Conservation (phyloP, 75 land plant genomes). For the Adiantum capillusveneris region DNA sequence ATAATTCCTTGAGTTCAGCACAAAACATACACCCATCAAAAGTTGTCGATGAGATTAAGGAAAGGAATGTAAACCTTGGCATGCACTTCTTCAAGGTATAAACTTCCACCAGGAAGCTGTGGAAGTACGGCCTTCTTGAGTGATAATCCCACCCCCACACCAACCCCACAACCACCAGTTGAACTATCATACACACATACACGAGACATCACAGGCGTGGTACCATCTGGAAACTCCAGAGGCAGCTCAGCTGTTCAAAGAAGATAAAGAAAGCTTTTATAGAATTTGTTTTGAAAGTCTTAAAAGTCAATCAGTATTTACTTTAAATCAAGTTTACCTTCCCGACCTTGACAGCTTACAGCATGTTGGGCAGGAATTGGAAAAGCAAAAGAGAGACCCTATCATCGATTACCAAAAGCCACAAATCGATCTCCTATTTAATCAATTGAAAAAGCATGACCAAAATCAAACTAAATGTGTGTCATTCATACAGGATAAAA, state of each 20-base stretch:
- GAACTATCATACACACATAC: conserved; percentile 82
- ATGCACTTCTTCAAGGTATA: conserved; percentile 96
- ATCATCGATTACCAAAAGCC: conserved; percentile 3
- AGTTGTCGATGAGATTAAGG: too few species aligned
- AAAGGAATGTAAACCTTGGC: too few species aligned
- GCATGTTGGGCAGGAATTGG: conserved; percentile 80
- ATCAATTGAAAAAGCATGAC: neutral
- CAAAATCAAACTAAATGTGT: conserved; percentile 3
- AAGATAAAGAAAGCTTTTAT: neutral
- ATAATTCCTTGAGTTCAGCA: too few species aligned
- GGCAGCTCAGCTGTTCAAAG: conserved; percentile 62
- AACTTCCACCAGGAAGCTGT: conserved; percentile 64
- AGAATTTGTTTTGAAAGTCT: too few species aligned
- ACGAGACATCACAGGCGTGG: conserved; percentile 90
- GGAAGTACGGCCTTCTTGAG: conserved; percentile 77
- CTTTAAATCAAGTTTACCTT: conserved; percentile 47
- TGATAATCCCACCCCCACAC: conserved; percentile 59
- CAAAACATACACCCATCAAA: too few species aligned
- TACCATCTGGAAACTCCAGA: conserved; percentile 93
- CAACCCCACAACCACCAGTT: conserved; percentile 52
- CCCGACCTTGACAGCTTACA: conserved; percentile 59
- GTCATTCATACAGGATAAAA: conserved; percentile 94
- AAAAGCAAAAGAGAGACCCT: conserved; percentile 94
- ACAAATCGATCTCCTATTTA: neutral
- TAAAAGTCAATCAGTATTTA: conserved; percentile 1